Evolutionary conservation across 352 stramenopile species (phyloP), one percentile per base, ranked within the genome.

Genomic region (Phytophthora cactorum): DNA sequence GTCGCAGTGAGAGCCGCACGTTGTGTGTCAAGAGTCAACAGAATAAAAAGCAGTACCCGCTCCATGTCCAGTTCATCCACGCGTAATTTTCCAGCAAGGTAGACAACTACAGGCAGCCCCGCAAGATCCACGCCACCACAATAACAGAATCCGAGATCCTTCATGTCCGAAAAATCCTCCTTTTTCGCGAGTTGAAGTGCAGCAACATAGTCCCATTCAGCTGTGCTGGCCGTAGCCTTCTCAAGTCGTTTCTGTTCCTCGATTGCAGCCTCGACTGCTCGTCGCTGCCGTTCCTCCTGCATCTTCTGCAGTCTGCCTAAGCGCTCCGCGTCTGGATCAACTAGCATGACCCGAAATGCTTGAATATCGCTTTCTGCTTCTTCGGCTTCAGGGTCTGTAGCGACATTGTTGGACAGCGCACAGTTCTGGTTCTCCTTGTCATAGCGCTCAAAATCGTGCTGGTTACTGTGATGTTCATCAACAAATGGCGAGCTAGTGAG

Each of bases 11-110:
- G 52, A 59, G 50, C 60, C 4, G 61, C 29, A 34, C 54, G 49
- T 27, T 74, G 62, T 2, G 69, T 66, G 53, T 93, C 86, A 56
- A 94, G 87, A 10, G 77, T 80, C 34, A 85, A 72, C 15, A 91
- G 75, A 47, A 93, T 75, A 34, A 89, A 96, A 4, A 93, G 69
- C 64, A 93, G 63, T 15, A 95, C 79, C 34, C 86, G 85, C 12
- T 94, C 83, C 4, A 91, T 64, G 32, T 91, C 82, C 7, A 91
- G 53, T 9, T 76, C 58, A 7, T 72, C 55, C 1, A 85, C 55
- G 2, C 63, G 73, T 6, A 93, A 57, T 5, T 88, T 79, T 57
- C 81, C 75, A 36, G 72, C 84, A 31, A 92, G 68, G 53, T 93
- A 92, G 32, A 93, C 80, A 31, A 96, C 64, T 15, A 95, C 83